Percentiles rank a stretch among this genome's conserved stretches.
Conservation (phyloP, 805 yeast genomes). For the Saturnispora mendoncae region DNA sequence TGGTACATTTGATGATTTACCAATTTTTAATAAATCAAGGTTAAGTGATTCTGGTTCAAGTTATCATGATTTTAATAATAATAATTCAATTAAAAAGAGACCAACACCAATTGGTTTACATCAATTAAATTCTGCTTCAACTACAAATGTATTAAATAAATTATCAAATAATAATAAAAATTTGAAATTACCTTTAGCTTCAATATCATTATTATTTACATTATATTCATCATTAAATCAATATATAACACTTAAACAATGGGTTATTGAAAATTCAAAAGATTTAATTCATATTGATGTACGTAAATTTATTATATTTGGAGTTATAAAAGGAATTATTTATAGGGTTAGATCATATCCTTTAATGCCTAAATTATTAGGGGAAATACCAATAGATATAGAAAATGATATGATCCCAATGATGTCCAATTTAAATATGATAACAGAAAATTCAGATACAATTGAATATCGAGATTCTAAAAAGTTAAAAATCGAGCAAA, state of each 20-base stretch:
- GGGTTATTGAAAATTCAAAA: slow-evolving; percentile 65
- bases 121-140: slow-evolving; percentile 8
- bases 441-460: not conserved
- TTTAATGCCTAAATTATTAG: slow-evolving; percentile 21
- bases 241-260: slow-evolving; percentile 66
- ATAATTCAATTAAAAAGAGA: not conserved
- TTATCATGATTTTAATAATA: not conserved
- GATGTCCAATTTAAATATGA: not conserved
- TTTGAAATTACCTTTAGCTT: slow-evolving; percentile 36
- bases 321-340: slow-evolving; percentile 70
- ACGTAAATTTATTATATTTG: slow-evolving; percentile 79
- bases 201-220: slow-evolving; percentile 57
- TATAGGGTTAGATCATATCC: slow-evolving; percentile 79
- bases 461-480: not conserved
- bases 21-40: slow-evolving; percentile 15
- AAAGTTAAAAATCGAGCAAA: not conserved
- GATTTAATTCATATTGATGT: slow-evolving; percentile 62
- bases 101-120: not conserved
- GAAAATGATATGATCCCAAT: not conserved
- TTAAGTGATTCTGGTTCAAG: not conserved
- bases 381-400: not conserved
- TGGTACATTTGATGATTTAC: slow-evolving; percentile 26
- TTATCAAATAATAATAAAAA: slow-evolving; percentile 2
- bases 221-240: slow-evolving; percentile 72
- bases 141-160: not conserved